A percentile compares a stretch with the other conserved stretches of the same genome.
phyloP scores from a whole-genome alignment of 129 eudicot genomes.

The Centaurea solstitialis region DNA sequence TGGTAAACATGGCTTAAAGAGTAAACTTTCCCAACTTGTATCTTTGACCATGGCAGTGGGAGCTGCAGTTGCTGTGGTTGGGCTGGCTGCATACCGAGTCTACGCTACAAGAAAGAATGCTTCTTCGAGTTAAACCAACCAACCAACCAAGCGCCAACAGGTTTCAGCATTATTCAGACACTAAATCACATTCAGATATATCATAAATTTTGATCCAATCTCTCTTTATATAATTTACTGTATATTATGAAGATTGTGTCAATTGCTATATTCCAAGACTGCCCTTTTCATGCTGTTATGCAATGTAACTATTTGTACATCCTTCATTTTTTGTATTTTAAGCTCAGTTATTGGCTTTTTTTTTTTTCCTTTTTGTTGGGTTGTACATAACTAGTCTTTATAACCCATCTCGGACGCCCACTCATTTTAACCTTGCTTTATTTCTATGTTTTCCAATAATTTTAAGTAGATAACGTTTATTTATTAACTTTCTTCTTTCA shows the following conservation, averaged over 20 bases:
- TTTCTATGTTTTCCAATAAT: too few relatives aligned
- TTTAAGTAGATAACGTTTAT: too few relatives aligned
- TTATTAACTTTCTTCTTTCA: too few relatives aligned
- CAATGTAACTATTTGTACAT: too few relatives aligned
- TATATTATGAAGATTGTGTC: background rate
- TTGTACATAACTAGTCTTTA: background rate
- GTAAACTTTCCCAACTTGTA: too few relatives aligned
- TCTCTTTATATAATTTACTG: background rate
- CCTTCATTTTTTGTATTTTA: background rate
- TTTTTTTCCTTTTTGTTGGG: background rate
- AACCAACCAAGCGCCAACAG: too few relatives aligned
- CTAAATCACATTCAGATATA: background rate
- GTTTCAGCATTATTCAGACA: background rate
- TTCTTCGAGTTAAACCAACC: slow-evolving; percentile 29
- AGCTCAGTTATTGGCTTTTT: background rate
- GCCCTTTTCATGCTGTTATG: too few relatives aligned
- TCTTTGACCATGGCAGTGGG: slow-evolving; percentile 64
- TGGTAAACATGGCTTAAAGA: too few relatives aligned
- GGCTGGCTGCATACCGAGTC: slow-evolving; percentile 61
- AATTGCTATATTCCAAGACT: background rate
- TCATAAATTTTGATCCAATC: background rate
- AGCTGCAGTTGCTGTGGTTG: slow-evolving; percentile 63
- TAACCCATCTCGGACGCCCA: too few relatives aligned
- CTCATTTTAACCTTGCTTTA: too few relatives aligned
- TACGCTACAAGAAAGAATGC: slow-evolving; percentile 62